Conservation (phyloP, 1,284 basidiomycete species). For the Malassezia equina region DNA sequence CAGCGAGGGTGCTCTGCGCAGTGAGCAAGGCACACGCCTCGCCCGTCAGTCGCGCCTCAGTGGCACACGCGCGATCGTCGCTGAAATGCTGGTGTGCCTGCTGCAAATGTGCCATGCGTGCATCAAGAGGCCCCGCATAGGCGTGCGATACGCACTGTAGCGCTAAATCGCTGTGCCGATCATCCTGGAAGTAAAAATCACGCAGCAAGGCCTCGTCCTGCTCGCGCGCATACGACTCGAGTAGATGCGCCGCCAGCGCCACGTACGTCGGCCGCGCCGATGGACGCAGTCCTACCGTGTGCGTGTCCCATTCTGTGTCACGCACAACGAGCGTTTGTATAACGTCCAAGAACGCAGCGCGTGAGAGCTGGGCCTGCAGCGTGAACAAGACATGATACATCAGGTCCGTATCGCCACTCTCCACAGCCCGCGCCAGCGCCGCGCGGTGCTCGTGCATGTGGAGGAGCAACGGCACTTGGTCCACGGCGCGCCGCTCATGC, state of each 20-base stretch:
- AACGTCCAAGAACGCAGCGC: slow-evolving; percentile 87
- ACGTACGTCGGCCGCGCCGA: slow-evolving; percentile 18
- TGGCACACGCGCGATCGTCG: slow-evolving; percentile 50
- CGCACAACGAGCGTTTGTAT: slow-evolving; percentile 56
- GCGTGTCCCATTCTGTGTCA: slow-evolving; percentile 12
- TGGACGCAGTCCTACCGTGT: slow-evolving; percentile 17
- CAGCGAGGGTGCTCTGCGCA: slow-evolving; percentile 74
- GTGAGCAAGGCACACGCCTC: slow-evolving; percentile 68
- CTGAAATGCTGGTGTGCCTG: slow-evolving; percentile 82
- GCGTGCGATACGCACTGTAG: slow-evolving; percentile 68
- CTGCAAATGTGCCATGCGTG: slow-evolving; percentile 56
- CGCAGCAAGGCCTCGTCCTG: slow-evolving; percentile 73
- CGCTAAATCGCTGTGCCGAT: slow-evolving; percentile 82
- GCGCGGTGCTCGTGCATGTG: slow-evolving; percentile 87
- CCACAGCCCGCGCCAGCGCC: slow-evolving; percentile 79
- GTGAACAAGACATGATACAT: slow-evolving; percentile 28
- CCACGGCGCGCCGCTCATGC: slow-evolving; percentile 74
- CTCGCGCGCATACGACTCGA: slow-evolving; percentile 39
- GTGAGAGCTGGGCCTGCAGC: slow-evolving; percentile 62
- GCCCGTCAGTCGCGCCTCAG: slow-evolving; percentile 65
- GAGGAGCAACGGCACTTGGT: slow-evolving; percentile 83
- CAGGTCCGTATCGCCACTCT: slow-evolving; percentile 89
- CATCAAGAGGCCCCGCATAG: slow-evolving; percentile 11
- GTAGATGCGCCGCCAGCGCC: slow-evolving; percentile 31
- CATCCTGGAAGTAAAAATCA: slow-evolving; percentile 97